Base-by-base conservation (phyloP, 805 yeast species). In the Ogataea populi-albae region DNA sequence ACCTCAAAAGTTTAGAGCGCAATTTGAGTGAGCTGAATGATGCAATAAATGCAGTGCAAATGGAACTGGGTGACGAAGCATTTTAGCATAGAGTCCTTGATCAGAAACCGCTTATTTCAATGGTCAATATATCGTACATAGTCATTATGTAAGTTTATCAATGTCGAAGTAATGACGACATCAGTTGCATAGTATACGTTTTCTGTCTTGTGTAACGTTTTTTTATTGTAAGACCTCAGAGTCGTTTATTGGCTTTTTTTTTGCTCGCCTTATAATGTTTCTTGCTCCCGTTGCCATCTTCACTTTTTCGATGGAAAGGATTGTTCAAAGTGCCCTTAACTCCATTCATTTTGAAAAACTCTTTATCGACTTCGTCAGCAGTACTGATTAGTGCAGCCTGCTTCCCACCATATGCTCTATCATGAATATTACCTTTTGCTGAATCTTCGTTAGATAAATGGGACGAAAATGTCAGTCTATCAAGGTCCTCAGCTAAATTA, bases 331-430 rank as follows among this genome's bases (percentile, higher is more conserved):
- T 75, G 3, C 95, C 95, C 43, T 70, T 69, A 4, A 81, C 77
- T 11, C 61, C 64, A 40, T 71, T 73, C 79, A 81, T 75, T 37
- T 74, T 70, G 69, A 91, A 91, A 55, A 91, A 91, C 40, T 87
- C 96, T 23, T 76, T 69, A 59, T 91, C 97, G 46, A 91, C 67
- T 49, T 86, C 93, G 26, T 77, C 86, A 23, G 91, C 87, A 5
- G 87, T 83, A 55, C 82, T 80, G 47, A 73, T 75, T 44, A 83
- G 68, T 2, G 87, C 86, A 9, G 93, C 91, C 55, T 84, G 88
- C 46, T 75, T 79, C 61, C 93, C 93, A 65, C 93, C 91, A 50
- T 84, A 81, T 12, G 67, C 57, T 33, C 74, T 71, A 7, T 82
- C 46, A 38, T 52, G 53, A 21, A 40, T 44, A 27, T 67, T 70